Percentiles rank a stretch among this genome's conserved stretches.
Evolutionary conservation across 768 basidiomycete genomes (phyloP).

Genomic region (Agrocybe praecox): DNA sequence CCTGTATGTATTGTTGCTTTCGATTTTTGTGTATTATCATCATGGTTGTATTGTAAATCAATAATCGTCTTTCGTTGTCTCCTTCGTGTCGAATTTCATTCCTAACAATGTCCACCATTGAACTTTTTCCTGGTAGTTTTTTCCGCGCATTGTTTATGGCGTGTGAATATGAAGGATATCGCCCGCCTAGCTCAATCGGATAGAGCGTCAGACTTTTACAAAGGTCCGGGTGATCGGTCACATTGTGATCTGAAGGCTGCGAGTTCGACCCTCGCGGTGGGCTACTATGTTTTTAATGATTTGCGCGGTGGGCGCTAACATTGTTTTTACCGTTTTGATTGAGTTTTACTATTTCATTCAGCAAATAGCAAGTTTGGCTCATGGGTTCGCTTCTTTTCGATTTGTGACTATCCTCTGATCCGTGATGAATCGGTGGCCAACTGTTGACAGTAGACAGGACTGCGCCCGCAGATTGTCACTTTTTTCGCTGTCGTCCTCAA

Average conservation of each 20-base stretch:
- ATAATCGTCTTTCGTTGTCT: slow-evolving; percentile 13
- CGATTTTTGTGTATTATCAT: slow-evolving; percentile 5
- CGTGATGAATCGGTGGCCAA: too few species aligned
- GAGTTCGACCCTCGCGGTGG: slow-evolving; percentile 87
- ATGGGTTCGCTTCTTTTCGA: too few species aligned
- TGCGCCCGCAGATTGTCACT: too few species aligned
- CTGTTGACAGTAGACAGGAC: too few species aligned
- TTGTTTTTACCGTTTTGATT: neutral
- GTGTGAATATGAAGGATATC: slow-evolving; percentile 10
- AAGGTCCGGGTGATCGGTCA: slow-evolving; percentile 23
- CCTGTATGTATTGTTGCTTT: slow-evolving; percentile 5
- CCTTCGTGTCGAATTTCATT: too few species aligned
- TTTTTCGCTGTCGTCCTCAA: too few species aligned
- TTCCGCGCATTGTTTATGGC: neutral
- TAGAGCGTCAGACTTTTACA: slow-evolving; percentile 56
- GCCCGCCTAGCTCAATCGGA: slow-evolving; percentile 60
- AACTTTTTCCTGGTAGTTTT: too few species aligned
- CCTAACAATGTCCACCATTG: too few species aligned
- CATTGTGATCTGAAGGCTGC: slow-evolving; percentile 72
- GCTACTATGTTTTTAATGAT: slow-evolving; percentile 38
- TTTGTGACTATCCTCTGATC: too few species aligned
- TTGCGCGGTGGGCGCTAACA: neutral
- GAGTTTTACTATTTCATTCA: too few species aligned
- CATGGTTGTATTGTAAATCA: slow-evolving; percentile 10
- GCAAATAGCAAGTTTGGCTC: too few species aligned